Percentiles rank a stretch among this genome's conserved stretches.
Evolutionary conservation across 1,284 basidiomycete genomes (phyloP).

Genomic region (Exsudoporus floridanus): DNA sequence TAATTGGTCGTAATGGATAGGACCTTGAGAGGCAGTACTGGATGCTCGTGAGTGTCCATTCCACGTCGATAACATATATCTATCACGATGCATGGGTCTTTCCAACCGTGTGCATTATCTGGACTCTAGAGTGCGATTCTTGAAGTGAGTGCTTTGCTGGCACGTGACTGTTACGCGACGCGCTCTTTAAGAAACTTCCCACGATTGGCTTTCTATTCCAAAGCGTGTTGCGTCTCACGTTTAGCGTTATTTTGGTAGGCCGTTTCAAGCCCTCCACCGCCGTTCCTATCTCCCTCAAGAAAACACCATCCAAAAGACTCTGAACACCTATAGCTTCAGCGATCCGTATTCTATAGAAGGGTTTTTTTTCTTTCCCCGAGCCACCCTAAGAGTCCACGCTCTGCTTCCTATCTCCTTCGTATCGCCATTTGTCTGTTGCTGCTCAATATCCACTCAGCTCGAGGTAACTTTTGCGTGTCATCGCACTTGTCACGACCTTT

Average conservation of each 20-base stretch:
- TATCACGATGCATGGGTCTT: background rate
- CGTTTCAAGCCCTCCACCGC: slow-evolving; percentile 11
- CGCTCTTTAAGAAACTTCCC: slow-evolving; percentile 36
- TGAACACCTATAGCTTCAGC: slow-evolving; percentile 2
- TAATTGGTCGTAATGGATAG: background rate
- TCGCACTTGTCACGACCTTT: background rate
- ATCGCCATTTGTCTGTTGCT: slow-evolving; percentile 23
- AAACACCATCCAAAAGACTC: slow-evolving; percentile 4
- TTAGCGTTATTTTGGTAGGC: slow-evolving; percentile 25
- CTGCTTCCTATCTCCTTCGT: slow-evolving; percentile 28
- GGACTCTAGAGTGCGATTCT: background rate
- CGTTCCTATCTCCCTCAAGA: slow-evolving; percentile 12
- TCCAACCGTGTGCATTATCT: background rate
- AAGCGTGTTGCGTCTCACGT: slow-evolving; percentile 33
- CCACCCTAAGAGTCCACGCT: slow-evolving; percentile 19
- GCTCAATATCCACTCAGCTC: slow-evolving; percentile 11
- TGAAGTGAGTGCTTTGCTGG: slow-evolving; percentile 22
- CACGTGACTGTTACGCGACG: slow-evolving; percentile 38
- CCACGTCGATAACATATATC: background rate
- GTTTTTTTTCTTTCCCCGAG: slow-evolving; percentile 16
- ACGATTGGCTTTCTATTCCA: slow-evolving; percentile 25
- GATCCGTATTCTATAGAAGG: slow-evolving; percentile 16
- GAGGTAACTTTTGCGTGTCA: slow-evolving; percentile 19
- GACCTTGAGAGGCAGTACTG: background rate
- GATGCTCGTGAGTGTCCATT: too few relatives aligned